Conservation (phyloP, 2,329 filamentous ascomycete species). For the Myrmaecium sp. region DNA sequence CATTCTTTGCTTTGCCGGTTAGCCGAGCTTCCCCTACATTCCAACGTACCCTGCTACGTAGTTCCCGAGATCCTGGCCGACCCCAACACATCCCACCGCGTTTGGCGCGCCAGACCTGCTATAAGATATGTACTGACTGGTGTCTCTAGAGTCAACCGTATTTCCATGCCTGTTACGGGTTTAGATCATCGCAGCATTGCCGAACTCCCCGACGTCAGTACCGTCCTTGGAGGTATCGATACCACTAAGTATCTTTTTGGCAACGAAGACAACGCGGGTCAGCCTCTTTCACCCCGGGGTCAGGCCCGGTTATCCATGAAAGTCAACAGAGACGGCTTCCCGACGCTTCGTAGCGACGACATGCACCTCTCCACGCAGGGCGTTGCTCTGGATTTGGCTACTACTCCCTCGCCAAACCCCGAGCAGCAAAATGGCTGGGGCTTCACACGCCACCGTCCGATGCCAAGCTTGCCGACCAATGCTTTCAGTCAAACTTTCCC, state of each 20-base stretch:
- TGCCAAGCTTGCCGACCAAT: conserved; percentile 43
- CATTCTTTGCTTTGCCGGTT: too few species aligned
- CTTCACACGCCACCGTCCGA: conserved; percentile 47
- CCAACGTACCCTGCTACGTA: too few species aligned
- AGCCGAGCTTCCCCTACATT: too few species aligned
- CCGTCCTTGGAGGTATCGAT: conserved; percentile 62
- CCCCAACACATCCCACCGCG: conserved; percentile 9
- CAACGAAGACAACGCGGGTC: conserved; percentile 47
- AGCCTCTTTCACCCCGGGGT: too few species aligned
- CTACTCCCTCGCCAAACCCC: conserved; percentile 47
- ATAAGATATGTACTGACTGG: conserved; percentile 7
- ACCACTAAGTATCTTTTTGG: conserved; percentile 75
- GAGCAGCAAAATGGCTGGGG: conserved; percentile 42
- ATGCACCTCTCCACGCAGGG: conserved; percentile 63
- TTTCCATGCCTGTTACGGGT: conserved; percentile 79
- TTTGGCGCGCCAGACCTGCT: conserved; percentile 6
- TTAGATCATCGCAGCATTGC: conserved; percentile 38
- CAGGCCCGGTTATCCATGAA: conserved; percentile 45
- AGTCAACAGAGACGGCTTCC: conserved; percentile 69
- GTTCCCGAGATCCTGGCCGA: too few species aligned
- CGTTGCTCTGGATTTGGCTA: conserved; percentile 63
- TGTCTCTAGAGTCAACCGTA: conserved; percentile 60
- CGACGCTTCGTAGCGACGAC: conserved; percentile 42
- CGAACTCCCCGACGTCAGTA: conserved; percentile 27
- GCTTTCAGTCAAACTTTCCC: conserved; percentile 11